Evolutionary conservation across 345 rosid genomes (phyloP).

Genomic region (Angophora floribunda): DNA sequence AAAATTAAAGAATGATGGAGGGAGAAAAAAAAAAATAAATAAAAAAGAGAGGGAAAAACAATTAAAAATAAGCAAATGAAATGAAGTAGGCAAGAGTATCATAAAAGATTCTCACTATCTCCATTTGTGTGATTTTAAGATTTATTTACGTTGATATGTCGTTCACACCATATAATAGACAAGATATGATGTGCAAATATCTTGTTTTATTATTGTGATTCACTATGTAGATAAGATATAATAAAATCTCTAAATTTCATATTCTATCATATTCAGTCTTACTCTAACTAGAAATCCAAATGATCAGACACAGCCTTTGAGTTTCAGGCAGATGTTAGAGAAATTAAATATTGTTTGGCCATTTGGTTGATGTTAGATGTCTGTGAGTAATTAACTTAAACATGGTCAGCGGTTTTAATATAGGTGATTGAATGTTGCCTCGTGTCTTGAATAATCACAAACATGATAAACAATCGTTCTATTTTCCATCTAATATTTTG

Average conservation of each 20-base stretch:
- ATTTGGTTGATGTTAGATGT: not conserved
- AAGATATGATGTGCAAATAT: not conserved
- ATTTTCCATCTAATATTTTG: not conserved
- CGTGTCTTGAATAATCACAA: not conserved
- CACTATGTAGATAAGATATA: not conserved
- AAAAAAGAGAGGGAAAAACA: not conserved
- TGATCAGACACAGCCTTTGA: no score
- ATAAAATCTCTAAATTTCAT: not conserved
- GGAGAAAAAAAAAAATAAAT: accelerated
- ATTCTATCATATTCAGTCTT: no score
- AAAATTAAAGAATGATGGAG: not conserved
- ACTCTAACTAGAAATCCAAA: accelerated
- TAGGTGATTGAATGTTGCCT: not conserved
- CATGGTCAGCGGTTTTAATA: not conserved
- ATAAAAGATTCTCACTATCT: not conserved
- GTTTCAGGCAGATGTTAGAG: not conserved
- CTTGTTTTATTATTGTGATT: not conserved
- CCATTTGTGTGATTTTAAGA: not conserved
- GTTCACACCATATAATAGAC: not conserved
- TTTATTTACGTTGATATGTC: not conserved
- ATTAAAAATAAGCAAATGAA: not conserved
- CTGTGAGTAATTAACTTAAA: not conserved
- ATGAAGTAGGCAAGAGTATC: not conserved
- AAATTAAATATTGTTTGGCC: not conserved
- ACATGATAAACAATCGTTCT: not conserved